These are phyloP conservation scores for Diaporthe ampelina DNA, from an alignment of 2,329 filamentous ascomycete genomes.

Conservation along the genomic window DNA sequence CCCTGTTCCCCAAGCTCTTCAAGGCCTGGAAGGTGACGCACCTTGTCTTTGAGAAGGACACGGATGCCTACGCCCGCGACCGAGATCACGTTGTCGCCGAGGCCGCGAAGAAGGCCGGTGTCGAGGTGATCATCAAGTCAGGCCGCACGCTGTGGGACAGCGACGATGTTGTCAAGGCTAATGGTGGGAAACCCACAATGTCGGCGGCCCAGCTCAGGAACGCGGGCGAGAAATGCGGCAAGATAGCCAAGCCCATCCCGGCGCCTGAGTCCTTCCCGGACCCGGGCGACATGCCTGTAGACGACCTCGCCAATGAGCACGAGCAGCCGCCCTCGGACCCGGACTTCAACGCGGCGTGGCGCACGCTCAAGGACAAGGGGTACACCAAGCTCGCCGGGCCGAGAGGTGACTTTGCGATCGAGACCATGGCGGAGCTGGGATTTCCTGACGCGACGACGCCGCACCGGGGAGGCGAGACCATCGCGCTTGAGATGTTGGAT, in stretches of 20 bases:
- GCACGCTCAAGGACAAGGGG: conserved; percentile 67
- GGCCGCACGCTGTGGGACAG: conserved; percentile 82
- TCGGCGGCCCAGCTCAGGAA: conserved; percentile 76
- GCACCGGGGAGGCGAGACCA: conserved; percentile 78
- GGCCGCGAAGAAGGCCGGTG: conserved; percentile 74
- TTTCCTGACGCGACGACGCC: conserved; percentile 75
- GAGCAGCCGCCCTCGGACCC: conserved; percentile 53
- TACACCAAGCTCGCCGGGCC: conserved; percentile 76
- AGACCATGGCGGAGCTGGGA: conserved; percentile 79
- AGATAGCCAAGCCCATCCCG: conserved; percentile 72
- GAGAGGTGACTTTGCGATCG: conserved; percentile 77
- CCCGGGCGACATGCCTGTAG: conserved; percentile 72
- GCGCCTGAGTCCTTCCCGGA: conserved; percentile 72
- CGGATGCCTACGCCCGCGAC: conserved; percentile 78
- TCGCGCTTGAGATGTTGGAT: conserved; percentile 71
- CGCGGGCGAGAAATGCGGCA: conserved; percentile 73
- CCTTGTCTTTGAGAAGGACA: conserved; percentile 84
- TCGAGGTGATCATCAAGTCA: conserved; percentile 74
- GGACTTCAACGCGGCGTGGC: conserved; percentile 72
- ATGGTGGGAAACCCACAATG: conserved; percentile 81
- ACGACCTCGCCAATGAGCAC: conserved; percentile 70
- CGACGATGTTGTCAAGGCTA: conserved; percentile 75
- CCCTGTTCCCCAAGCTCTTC: conserved; percentile 79
- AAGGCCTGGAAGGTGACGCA: conserved; percentile 81
- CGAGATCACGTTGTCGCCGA: conserved; percentile 72